Percentiles rank a stretch among this genome's conserved stretches.
Evolutionary conservation across 768 basidiomycete species (phyloP).

Genomic region (Lentinula boryana): DNA sequence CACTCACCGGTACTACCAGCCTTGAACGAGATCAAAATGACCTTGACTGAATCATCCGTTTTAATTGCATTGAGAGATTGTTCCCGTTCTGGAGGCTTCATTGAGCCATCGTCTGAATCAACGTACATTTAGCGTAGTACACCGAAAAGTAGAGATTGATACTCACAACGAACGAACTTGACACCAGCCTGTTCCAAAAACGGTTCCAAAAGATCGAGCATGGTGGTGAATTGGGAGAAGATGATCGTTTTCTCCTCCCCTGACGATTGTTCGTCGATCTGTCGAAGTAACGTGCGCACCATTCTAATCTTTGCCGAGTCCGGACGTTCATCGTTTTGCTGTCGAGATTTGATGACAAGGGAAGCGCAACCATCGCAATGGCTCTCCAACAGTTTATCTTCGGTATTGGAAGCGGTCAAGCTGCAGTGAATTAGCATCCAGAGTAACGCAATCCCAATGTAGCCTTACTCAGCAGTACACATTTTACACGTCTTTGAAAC

Average conservation of each 20-base stretch:
- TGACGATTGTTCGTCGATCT: constrained; percentile 50
- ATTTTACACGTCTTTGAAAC: constrained; percentile 73
- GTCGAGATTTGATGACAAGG: constrained; percentile 41
- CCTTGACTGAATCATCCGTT: constrained; percentile 45
- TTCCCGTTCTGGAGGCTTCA: constrained; percentile 74
- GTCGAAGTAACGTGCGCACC: constrained; percentile 64
- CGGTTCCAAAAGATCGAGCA: constrained; percentile 82
- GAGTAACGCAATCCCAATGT: neutral
- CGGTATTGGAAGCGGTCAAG: constrained; percentile 29
- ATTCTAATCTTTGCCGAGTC: constrained; percentile 85
- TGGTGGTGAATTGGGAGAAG: constrained; percentile 88
- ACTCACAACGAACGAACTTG: constrained; percentile 83
- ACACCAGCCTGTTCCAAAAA: constrained; percentile 69
- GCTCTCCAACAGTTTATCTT: constrained; percentile 31
- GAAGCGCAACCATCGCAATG: constrained; percentile 59
- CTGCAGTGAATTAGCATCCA: constrained; percentile 19
- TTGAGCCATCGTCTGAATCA: constrained; percentile 77
- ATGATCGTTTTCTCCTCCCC: constrained; percentile 87
- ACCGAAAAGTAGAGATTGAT: neutral
- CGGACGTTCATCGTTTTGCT: constrained; percentile 50
- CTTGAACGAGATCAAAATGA: constrained; percentile 95
- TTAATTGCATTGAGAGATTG: constrained; percentile 69
- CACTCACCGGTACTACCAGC: constrained; percentile 81
- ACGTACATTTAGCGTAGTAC: neutral
- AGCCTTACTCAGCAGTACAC: constrained; percentile 65